Evolutionary conservation across 75 land plant genomes (phyloP), one percentile per base, ranked within the genome.

Genomic region (Cupressus sempervirens): DNA sequence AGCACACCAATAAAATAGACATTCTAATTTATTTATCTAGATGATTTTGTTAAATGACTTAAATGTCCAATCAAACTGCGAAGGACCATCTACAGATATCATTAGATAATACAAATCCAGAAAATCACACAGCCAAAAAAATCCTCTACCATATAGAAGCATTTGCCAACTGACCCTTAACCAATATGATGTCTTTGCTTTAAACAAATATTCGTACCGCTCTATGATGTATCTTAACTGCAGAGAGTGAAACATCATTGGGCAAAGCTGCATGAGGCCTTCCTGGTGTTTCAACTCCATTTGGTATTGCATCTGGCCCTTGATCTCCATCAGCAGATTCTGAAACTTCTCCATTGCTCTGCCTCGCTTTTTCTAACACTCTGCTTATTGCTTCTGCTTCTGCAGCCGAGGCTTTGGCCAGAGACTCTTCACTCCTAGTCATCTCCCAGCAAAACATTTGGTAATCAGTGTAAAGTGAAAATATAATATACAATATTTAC

Each of bases 361-460:
- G 86, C 52, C 88, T 91, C 26, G 83, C 86, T 48, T 80, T 86
- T 67, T 85, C 88, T 43, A 90, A 86, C 68, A 91, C 86, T 84
- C 83, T 83, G 75, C 88, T 89, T n/a, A 90, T 90, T 29, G 91
- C 91, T 76, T 90, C 91, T 12, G 91, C 91, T 82, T 90, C 91
- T 50, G 91, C 91, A 80, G 91, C 86, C 30, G 91, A 86, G 80
- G 91, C 91, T 82, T 90, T 91, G 50, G 89, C 91, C 73, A 90
- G 79, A 75, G 91, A 80, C 81, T 90, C 91, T 30, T 89, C 91
- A 58, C 91, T 91, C 84, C 86, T 89, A 43, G 53, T 50, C 82
- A 73, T 29, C 80, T 83, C 80, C 90, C 82, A 73, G 12, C 23
- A 79, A 8, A 79, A n/a, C 18, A 79, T n/a, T 45, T 43, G 41